Base-by-base conservation (phyloP, 805 yeast species). In the Candida corydali region DNA sequence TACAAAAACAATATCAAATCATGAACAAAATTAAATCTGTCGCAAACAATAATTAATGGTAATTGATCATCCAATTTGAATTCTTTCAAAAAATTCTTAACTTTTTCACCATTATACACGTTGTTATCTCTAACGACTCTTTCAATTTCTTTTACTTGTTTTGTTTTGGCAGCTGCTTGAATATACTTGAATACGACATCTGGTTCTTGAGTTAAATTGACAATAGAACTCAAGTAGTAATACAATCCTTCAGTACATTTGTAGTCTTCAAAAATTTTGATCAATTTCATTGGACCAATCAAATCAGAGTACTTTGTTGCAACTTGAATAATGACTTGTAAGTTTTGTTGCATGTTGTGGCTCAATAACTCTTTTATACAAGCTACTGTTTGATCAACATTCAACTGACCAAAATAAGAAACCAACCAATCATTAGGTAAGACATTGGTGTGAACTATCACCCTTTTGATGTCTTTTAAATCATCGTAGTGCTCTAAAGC, bases 401-500 rank as follows among this genome's bases (percentile, higher is more conserved):
- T 88, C 54, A 93, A 76, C 63, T 85, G 87, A 49, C 98, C 97
- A 54, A 93, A 93, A 69, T 82, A 93, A 14, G 75, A 70, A 29
- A 93, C 91, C 52, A 93, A 75, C 97, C 98, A 93, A 49, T 94
- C 98, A 45, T 81, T 77, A 41, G 95, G 95, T 50, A 93, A 73
- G 16, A 77, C 80, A 47, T 76, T 75, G 25, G 97, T 84, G 64
- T 89, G 89, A 34, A 87, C 86, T 55, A 93, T 78, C 42, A 91
- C 95, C 57, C 98, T 82, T 69, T 91, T 91, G 61, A 93, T 91
- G 56, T 93, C 99, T 59, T 82, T 86, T 52, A 89, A 78, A 54
- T 93, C 96, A 40, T 89, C 95, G 61, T 85, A 93, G 63, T 87
- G 91, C 65, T 93, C 99, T 50, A 93, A 74, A 14, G 99, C 98